Conservation (phyloP, 306 rosid genomes). For the Malus asiatica region DNA sequence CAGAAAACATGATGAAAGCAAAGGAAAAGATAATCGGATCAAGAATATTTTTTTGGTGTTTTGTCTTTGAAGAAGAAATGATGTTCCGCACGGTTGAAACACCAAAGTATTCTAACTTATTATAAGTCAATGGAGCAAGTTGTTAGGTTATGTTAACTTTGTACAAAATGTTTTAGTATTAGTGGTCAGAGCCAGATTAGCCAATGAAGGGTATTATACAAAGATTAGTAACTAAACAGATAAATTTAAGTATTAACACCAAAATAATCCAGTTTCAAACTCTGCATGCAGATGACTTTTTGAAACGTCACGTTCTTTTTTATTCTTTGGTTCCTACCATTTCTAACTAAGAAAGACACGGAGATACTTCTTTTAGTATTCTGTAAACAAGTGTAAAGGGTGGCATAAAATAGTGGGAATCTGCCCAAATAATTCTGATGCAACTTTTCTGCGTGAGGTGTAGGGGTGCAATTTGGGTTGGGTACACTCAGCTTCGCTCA, state of each 20-base stretch:
- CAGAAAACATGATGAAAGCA: background rate
- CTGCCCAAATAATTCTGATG: background rate
- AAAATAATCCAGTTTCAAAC: background rate
- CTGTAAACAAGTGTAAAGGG: background rate
- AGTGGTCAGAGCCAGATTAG: too few species aligned
- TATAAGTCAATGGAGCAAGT: background rate
- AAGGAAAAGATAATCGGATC: background rate
- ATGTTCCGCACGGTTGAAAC: constrained; percentile 25
- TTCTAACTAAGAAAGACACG: background rate
- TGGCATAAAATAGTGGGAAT: background rate
- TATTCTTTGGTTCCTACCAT: background rate
- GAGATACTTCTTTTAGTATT: background rate
- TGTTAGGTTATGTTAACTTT: background rate
- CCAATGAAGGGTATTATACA: too few species aligned
- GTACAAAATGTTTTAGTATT: background rate
- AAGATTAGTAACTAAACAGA: background rate
- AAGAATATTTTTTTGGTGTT: background rate
- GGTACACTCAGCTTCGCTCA: too few species aligned
- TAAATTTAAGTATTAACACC: background rate
- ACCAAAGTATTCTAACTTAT: background rate
- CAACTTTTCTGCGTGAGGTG: background rate
- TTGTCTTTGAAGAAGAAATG: background rate
- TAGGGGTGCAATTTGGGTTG: too few species aligned
- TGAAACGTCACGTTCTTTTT: background rate
- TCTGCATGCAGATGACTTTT: background rate